Evolutionary conservation across 345 rosid species (phyloP).

Genomic region (Syzygium jambos): DNA sequence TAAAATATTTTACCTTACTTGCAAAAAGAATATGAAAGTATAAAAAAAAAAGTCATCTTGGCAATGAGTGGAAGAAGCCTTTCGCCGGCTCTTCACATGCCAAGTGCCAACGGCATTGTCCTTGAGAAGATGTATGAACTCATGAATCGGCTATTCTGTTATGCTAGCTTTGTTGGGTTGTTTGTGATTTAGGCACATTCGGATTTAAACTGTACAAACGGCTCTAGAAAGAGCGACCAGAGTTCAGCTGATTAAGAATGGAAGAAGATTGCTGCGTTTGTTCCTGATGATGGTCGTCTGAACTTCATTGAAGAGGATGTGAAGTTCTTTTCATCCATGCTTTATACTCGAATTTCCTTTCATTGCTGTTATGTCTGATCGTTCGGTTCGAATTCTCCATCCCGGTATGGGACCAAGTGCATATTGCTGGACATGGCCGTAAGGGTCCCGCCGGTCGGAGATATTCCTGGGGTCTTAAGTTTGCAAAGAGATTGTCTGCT

Average conservation of each 20-base stretch:
- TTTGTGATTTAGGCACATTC: background rate
- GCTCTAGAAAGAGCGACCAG: slow-evolving; percentile 48
- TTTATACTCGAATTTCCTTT: background rate
- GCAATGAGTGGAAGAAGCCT: too few relatives aligned
- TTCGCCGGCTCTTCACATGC: too few relatives aligned
- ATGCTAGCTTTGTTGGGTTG: background rate
- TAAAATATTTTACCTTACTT: too few relatives aligned
- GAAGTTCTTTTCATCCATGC: slow-evolving; percentile 5
- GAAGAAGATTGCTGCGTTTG: slow-evolving; percentile 81
- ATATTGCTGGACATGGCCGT: slow-evolving; percentile 62
- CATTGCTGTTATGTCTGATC: background rate
- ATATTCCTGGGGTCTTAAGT: slow-evolving; percentile 50
- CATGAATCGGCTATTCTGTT: background rate
- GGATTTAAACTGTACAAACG: background rate
- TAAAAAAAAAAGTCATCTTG: too few relatives aligned
- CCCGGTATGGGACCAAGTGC: slow-evolving; percentile 41
- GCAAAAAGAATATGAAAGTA: too few relatives aligned
- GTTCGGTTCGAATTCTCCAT: background rate
- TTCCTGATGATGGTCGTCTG: slow-evolving; percentile 84
- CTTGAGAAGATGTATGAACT: background rate
- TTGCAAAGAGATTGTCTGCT: background rate
- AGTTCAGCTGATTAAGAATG: slow-evolving; percentile 81
- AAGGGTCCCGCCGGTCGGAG: slow-evolving; percentile 75
- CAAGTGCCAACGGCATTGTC: too few relatives aligned
- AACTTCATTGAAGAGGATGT: slow-evolving; percentile 90